These are phyloP conservation scores for Petunia hybrid DNA, from an alignment of 305 asterid species.

Conservation along the genomic window DNA sequence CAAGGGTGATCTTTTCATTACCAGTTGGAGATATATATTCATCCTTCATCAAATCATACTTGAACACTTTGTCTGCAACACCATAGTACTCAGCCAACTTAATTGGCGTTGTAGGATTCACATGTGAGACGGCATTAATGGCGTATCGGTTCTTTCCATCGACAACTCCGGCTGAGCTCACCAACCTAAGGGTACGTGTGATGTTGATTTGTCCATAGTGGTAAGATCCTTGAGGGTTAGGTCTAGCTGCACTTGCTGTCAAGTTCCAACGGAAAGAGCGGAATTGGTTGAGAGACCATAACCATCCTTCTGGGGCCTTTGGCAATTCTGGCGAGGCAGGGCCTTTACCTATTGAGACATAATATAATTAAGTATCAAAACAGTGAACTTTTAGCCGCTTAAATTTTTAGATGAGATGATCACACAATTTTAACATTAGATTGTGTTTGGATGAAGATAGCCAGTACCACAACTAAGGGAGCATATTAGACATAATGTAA, in stretches of 20 bases:
- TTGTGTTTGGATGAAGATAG: background rate
- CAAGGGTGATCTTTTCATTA: constrained; percentile 27
- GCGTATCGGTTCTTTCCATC: constrained; percentile 46
- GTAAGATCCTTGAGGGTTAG: constrained; percentile 61
- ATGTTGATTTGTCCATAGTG: constrained; percentile 56
- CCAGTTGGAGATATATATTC: constrained; percentile 27
- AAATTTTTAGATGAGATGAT: too few relatives aligned
- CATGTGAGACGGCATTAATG: constrained; percentile 51
- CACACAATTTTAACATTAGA: background rate
- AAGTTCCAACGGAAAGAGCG: constrained; percentile 56
- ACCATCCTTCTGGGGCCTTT: constrained; percentile 40
- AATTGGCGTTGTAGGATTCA: constrained; percentile 47
- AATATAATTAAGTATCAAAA: background rate
- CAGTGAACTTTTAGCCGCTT: too few relatives aligned
- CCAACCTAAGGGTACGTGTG: constrained; percentile 51
- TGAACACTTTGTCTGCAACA: constrained; percentile 44
- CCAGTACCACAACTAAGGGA: background rate
- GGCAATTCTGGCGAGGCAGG: constrained; percentile 42
- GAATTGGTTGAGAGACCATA: constrained; percentile 60
- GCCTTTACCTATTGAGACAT: constrained; percentile 18
- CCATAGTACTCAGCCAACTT: constrained; percentile 53
- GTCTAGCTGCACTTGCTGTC: constrained; percentile 62
- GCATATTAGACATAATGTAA: background rate
- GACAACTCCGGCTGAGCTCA: constrained; percentile 11
- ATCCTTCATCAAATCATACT: constrained; percentile 38